Conservation (phyloP, 2,329 filamentous ascomycete genomes). For the Cladophialophora exuberans region DNA sequence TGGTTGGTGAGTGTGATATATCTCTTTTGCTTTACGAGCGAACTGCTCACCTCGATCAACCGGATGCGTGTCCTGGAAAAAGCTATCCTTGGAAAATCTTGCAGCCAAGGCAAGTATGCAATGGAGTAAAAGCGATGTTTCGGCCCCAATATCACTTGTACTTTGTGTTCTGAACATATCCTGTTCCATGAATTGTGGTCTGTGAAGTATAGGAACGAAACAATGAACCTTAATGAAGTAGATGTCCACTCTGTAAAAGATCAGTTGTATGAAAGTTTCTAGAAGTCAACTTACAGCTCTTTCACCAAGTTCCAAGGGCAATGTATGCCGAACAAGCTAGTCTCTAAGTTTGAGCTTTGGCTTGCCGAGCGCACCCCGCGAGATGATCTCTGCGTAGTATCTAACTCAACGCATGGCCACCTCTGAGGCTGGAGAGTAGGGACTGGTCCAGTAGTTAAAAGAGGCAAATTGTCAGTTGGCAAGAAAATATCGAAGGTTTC, state of each 20-base stretch:
- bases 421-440: no score
- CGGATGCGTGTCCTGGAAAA: not conserved
- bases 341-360: no score
- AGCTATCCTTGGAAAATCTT: not conserved
- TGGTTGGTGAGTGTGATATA: not conserved
- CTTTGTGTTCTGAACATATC: not conserved
- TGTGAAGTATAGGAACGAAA: not conserved
- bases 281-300: not conserved
- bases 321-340: no score
- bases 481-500: no score
- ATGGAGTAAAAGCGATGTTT: not conserved
- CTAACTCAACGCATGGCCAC: no score
- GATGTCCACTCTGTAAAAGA: not conserved
- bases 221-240: not conserved
- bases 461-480: no score
- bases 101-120: not conserved
- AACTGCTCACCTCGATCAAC: not conserved
- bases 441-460: no score
- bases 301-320: not conserved
- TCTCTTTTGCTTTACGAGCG: not conserved
- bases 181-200: not conserved
- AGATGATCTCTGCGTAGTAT: no score
- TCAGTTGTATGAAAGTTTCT: not conserved
- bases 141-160: not conserved
- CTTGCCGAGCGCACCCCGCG: no score